Evolutionary conservation across 2,329 filamentous ascomycete genomes (phyloP).

Genomic region (Colletotrichum euphorbiae): DNA sequence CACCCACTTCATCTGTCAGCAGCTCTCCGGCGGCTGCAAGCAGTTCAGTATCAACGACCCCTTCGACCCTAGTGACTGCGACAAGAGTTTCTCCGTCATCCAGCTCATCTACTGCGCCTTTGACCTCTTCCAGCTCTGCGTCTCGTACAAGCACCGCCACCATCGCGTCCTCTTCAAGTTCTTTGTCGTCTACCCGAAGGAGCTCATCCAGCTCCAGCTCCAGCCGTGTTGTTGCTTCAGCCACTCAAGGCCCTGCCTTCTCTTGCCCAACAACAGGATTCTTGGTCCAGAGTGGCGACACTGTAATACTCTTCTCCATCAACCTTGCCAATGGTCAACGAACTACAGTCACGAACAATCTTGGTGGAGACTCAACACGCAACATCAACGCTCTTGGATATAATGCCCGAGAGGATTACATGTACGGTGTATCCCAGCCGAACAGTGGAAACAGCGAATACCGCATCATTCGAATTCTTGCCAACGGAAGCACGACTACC

Average conservation of each 20-base stretch:
- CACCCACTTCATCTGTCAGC: background rate
- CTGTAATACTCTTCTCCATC: constrained; percentile 35
- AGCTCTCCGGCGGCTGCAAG: background rate
- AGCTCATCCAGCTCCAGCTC: background rate
- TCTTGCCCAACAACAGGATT: constrained; percentile 35
- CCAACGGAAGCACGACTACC: constrained; percentile 32
- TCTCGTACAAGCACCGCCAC: background rate
- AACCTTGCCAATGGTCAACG: constrained; percentile 34
- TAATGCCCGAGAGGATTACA: constrained; percentile 43
- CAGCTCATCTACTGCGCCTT: background rate
- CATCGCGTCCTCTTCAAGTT: background rate
- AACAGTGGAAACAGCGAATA: background rate
- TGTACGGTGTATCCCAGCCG: constrained; percentile 40
- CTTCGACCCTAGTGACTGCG: background rate
- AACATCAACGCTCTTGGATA: constrained; percentile 44
- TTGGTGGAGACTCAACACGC: constrained; percentile 12
- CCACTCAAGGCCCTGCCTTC: constrained; percentile 28
- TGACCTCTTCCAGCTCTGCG: background rate
- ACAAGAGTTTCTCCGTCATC: background rate
- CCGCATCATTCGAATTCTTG: constrained; percentile 42
- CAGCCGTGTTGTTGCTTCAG: constrained; percentile 16
- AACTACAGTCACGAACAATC: constrained; percentile 5
- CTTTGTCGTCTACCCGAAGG: background rate
- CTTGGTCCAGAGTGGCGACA: constrained; percentile 33
- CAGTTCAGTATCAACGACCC: background rate